A percentile compares a stretch with the other conserved stretches of the same genome.
These are phyloP conservation scores for Amylostereum chailletii DNA, from an alignment of 1,284 basidiomycete species.

Conservation along the genomic window DNA sequence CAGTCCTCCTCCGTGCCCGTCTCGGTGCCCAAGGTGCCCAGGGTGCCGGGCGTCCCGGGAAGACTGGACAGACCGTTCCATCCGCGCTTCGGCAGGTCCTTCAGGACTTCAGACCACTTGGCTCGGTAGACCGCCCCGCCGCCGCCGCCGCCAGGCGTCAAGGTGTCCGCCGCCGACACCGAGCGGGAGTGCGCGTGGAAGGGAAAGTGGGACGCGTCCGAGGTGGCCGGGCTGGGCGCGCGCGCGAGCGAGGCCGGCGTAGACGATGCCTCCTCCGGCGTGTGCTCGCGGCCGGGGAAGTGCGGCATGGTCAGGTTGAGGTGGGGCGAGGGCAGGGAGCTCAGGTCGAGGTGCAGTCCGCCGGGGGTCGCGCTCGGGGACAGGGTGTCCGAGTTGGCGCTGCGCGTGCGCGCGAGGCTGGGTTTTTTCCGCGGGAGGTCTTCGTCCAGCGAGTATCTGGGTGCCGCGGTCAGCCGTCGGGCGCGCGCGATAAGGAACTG, in stretches of 20 bases:
- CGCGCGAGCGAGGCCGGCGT: too few species aligned
- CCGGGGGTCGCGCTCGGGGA: background rate
- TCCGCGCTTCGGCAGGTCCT: slow-evolving; percentile 22
- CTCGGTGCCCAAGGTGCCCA: slow-evolving; percentile 19
- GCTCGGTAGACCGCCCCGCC: background rate
- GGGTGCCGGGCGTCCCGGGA: slow-evolving; percentile 17
- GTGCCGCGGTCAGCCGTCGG: background rate
- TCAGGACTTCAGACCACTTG: slow-evolving; percentile 26
- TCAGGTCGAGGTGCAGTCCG: background rate
- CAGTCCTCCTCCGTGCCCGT: slow-evolving; percentile 16
- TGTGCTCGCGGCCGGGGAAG: too few species aligned
- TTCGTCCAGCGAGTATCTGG: slow-evolving; percentile 20
- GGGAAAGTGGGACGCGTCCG: background rate
- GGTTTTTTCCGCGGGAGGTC: slow-evolving; percentile 8
- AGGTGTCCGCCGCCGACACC: slow-evolving; percentile 1
- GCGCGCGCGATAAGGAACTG: too few species aligned
- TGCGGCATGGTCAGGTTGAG: background rate
- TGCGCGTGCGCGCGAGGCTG: slow-evolving; percentile 14
- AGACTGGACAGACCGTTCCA: slow-evolving; percentile 15
- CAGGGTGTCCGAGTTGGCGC: slow-evolving; percentile 13
- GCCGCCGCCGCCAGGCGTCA: background rate
- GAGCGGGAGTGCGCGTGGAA: slow-evolving; percentile 1
- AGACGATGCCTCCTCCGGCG: too few species aligned
- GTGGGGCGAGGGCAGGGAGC: background rate
- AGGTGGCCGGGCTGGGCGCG: background rate